phyloP scores from a whole-genome alignment of 108 stramenopile species.

The Skeletonema menzelii region DNA sequence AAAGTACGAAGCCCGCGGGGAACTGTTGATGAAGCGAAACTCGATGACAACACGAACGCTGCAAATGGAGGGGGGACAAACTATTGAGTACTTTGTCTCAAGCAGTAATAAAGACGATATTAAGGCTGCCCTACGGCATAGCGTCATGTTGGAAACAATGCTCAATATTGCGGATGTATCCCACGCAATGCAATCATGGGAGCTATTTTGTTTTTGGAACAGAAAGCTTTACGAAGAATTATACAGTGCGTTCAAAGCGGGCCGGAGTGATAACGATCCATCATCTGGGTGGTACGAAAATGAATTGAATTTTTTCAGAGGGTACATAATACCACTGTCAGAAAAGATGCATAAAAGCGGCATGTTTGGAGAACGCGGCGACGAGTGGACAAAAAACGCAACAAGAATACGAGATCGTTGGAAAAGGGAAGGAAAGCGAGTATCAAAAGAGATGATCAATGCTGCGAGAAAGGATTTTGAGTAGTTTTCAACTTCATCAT shows the following conservation, averaged over 20 bases:
- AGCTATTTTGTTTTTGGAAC: slow-evolving; percentile 56
- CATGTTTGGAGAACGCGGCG: slow-evolving; percentile 60
- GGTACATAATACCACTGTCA: slow-evolving; percentile 68
- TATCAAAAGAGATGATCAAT: slow-evolving; percentile 46
- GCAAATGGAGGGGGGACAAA: slow-evolving; percentile 33
- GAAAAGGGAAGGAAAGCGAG: slow-evolving; percentile 55
- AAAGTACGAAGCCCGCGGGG: neutral
- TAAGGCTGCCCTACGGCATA: slow-evolving; percentile 21
- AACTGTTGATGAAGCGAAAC: slow-evolving; percentile 1
- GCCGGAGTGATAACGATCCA: slow-evolving; percentile 50
- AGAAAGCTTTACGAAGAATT: slow-evolving; percentile 61
- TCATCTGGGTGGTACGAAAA: slow-evolving; percentile 59
- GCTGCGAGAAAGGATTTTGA: neutral
- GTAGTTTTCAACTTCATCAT: neutral
- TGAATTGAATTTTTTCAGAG: slow-evolving; percentile 64
- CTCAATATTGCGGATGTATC: slow-evolving; percentile 48
- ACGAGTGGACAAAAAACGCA: slow-evolving; percentile 60
- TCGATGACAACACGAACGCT: slow-evolving; percentile 21
- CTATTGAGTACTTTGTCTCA: slow-evolving; percentile 35
- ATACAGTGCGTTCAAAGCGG: slow-evolving; percentile 48
- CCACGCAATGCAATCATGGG: slow-evolving; percentile 50
- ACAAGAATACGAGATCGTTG: slow-evolving; percentile 55
- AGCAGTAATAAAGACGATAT: slow-evolving; percentile 10
- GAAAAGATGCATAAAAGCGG: slow-evolving; percentile 64
- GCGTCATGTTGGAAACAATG: slow-evolving; percentile 43